Conservation (phyloP, 805 yeast genomes). For the Spathaspora girioi region DNA sequence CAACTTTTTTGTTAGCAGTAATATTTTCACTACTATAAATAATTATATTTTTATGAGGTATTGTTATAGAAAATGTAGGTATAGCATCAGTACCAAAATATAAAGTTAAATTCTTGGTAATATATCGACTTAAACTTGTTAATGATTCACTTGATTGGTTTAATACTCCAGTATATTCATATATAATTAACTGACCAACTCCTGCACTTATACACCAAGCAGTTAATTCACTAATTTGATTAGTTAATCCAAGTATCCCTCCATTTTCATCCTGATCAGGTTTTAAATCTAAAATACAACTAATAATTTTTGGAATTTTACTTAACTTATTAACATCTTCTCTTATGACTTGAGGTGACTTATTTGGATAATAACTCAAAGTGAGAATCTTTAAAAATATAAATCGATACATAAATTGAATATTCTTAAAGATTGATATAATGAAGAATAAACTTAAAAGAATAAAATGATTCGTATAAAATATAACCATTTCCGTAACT, state of each 20-base stretch:
- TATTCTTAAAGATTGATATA: slow-evolving; percentile 53
- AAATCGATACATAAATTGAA: slow-evolving; percentile 50
- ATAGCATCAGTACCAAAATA: slow-evolving; percentile 71
- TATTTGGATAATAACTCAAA: slow-evolving; percentile 61
- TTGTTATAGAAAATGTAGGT: slow-evolving; percentile 58
- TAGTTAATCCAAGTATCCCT: slow-evolving; percentile 77
- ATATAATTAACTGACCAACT: slow-evolving; percentile 63
- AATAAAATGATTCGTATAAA: slow-evolving; percentile 41
- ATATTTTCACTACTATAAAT: slow-evolving; percentile 23
- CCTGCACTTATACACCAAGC: slow-evolving; percentile 95
- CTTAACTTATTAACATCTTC: slow-evolving; percentile 70
- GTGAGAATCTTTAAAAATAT: slow-evolving; percentile 55
- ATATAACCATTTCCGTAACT: slow-evolving; percentile 1
- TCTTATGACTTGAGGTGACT: slow-evolving; percentile 81
- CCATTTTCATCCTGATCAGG: slow-evolving; percentile 84
- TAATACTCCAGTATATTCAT: slow-evolving; percentile 74
- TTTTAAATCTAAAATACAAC: slow-evolving; percentile 70
- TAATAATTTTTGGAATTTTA: slow-evolving; percentile 75
- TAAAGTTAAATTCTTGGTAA: slow-evolving; percentile 55
- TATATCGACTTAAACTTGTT: slow-evolving; percentile 53
- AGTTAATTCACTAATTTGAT: slow-evolving; percentile 69
- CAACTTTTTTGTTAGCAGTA: slow-evolving; percentile 30
- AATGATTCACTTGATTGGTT: slow-evolving; percentile 31
- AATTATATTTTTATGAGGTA: slow-evolving; percentile 63
- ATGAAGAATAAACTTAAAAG: slow-evolving; percentile 51